Evolutionary conservation across 1,139 yeast species (phyloP).

Genomic region (Suzukiozyma palmioleophila): DNA sequence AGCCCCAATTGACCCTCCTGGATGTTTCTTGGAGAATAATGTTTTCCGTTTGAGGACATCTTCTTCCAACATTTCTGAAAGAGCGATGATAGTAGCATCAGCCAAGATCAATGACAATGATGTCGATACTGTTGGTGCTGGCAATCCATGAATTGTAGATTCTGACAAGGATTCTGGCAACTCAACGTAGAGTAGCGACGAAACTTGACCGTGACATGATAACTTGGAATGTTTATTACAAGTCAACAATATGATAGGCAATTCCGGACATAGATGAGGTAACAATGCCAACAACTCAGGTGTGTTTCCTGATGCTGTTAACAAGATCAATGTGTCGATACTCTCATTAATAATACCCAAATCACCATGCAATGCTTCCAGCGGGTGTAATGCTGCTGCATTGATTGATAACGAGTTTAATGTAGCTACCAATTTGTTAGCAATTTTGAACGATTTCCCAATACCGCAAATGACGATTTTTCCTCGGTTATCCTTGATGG

Average conservation of each 20-base stretch:
- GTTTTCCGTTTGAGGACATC: constrained; percentile 51
- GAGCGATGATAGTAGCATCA: constrained; percentile 72
- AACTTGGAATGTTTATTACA: constrained; percentile 49
- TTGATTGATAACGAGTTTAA: constrained; percentile 73
- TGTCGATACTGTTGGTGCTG: constrained; percentile 86
- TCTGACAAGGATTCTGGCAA: constrained; percentile 58
- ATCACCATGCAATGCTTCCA: constrained; percentile 91
- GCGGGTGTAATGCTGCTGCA: constrained; percentile 68
- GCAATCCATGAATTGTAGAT: constrained; percentile 66
- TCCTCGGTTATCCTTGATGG: constrained; percentile 46
- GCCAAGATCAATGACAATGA: constrained; percentile 73
- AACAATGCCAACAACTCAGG: constrained; percentile 64
- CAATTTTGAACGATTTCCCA: constrained; percentile 81
- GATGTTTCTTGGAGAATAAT: constrained; percentile 69
- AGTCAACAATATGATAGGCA: constrained; percentile 62
- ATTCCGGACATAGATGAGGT: constrained; percentile 50
- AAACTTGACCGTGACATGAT: constrained; percentile 41
- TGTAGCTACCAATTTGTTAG: constrained; percentile 75
- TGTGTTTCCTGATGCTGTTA: constrained; percentile 81
- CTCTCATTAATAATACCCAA: constrained; percentile 62
- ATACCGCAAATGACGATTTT: constrained; percentile 76
- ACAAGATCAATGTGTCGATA: constrained; percentile 59
- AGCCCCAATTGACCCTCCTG: constrained; percentile 87
- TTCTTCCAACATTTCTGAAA: constrained; percentile 61
- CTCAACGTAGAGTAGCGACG: constrained; percentile 57